A percentile compares a stretch with the other conserved stretches of the same genome.
These are phyloP conservation scores for Flaveria linearis DNA, from an alignment of 129 eudicot genomes.

Conservation along the genomic window DNA sequence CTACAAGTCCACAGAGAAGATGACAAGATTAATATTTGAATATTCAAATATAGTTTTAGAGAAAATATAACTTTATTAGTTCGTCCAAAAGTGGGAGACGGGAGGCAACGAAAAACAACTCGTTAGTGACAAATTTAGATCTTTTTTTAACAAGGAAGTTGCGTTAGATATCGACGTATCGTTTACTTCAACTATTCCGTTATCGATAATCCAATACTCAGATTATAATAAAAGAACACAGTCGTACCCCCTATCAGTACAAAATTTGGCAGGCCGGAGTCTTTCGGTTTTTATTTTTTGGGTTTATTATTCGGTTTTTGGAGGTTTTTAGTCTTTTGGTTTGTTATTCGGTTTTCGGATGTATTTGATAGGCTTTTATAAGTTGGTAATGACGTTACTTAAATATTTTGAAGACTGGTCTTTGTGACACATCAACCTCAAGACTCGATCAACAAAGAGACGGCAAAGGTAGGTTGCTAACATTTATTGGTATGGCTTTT, in stretches of 20 bases:
- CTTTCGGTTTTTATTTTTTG: too few species aligned
- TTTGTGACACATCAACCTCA: conserved; percentile 5
- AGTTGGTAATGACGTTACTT: neutral
- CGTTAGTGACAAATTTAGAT: neutral
- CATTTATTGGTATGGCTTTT: neutral
- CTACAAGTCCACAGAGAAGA: conserved; percentile 10
- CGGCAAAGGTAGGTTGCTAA: neutral
- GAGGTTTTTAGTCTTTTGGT: too few species aligned
- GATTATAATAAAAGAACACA: too few species aligned
- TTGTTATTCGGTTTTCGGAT: neutral
- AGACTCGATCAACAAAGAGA: neutral
- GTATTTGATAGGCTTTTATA: neutral
- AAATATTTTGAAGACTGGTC: neutral
- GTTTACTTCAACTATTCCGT: neutral
- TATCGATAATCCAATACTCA: neutral
- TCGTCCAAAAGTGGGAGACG: neutral
- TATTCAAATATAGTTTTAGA: neutral
- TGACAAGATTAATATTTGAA: too few species aligned
- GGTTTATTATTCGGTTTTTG: neutral
- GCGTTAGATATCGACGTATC: neutral
- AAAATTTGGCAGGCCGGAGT: too few species aligned
- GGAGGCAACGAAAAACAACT: too few species aligned
- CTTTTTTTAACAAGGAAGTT: neutral
- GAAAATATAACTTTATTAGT: neutral
- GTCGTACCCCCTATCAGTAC: too few species aligned